Base-by-base conservation (phyloP, 306 rosid species). In the Carpinus viminea region DNA sequence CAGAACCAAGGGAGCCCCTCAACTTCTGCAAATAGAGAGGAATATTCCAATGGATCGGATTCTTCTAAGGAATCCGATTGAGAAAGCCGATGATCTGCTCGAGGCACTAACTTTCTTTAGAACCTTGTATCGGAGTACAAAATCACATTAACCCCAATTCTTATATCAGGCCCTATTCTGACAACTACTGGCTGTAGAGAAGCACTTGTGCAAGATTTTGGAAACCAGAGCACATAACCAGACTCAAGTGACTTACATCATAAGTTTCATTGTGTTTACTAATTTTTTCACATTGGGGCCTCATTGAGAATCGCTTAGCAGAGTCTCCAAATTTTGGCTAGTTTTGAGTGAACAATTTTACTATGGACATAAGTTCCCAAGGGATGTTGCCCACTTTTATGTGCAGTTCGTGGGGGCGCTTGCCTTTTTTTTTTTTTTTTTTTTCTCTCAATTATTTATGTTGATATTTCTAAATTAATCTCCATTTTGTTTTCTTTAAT, bases 301-400 rank as follows among this genome's bases (percentile, higher is more conserved):
- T 48, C 53, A 74, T 76, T 77, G 85, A 79, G 79, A 51, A 78
- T 60, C 82, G 85, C 90, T 76, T 76, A 82, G 86, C 80, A 52
- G 80, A 75, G 82, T 80, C 88, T 85, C 77, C 74, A 89, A 89
- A 77, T 90, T 92, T 92, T 92, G 91, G 87, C 68, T 87, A 85
- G 81, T 79, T 73, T 59, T 84, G 84, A 82, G 74, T 79, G 84
- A 79, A 78, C 70, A 15, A n/a, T 73, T 26, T 82, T 74, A 76
- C 78, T 61, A 70, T 86, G 87, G 87, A 87, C 75, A 75, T 78
- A 28, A 76, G 85, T 76, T 80, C 80, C 86, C 60, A 54, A 50
- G 80, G 76, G 62, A 60, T 74, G 38, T 78, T 74, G 74, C 76
- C 60, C 79, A 54, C 72, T 68, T 65, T 54, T 54, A 53, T 45